These are phyloP conservation scores for Solanum rostratum DNA, from an alignment of 257 asterid genomes.

Conservation along the genomic window DNA sequence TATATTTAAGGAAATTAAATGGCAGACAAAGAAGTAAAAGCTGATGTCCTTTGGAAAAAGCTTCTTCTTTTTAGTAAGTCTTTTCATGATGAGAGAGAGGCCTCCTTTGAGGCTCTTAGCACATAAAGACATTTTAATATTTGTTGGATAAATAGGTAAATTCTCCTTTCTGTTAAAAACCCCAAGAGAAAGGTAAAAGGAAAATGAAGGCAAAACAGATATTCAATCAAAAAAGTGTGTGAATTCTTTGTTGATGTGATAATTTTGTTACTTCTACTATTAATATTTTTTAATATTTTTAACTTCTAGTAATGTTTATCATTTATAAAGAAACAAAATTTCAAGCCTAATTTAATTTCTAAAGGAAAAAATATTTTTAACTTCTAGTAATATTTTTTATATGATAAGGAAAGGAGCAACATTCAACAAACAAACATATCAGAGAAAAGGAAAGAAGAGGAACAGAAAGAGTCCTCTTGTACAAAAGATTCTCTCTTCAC, in stretches of 20 bases:
- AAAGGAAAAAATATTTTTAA: not conserved
- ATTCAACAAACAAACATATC: constrained; percentile 20
- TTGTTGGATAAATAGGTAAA: not conserved
- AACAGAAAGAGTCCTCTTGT: not conserved
- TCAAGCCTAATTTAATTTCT: not conserved
- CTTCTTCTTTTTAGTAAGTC: constrained; percentile 20
- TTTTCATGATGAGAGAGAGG: constrained; percentile 46
- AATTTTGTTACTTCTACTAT: not conserved
- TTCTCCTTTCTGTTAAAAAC: not conserved
- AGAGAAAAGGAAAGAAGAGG: constrained; percentile 25
- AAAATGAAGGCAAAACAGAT: not conserved
- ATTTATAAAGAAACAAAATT: not conserved
- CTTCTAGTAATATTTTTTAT: too few species aligned
- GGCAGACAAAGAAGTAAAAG: constrained; percentile 86
- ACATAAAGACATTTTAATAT: not conserved
- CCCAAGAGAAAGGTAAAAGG: not conserved
- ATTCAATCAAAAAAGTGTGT: not conserved
- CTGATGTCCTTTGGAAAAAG: constrained; percentile 37
- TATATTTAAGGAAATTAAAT: constrained; percentile 41
- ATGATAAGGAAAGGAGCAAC: constrained; percentile 17
- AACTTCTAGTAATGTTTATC: not conserved
- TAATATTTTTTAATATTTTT: too few species aligned
- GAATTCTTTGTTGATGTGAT: not conserved
- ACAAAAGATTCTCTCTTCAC: not conserved
- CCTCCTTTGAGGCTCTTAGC: not conserved